These are phyloP conservation scores for Brassica juncea DNA, from an alignment of 345 rosid genomes.

Conservation along the genomic window DNA sequence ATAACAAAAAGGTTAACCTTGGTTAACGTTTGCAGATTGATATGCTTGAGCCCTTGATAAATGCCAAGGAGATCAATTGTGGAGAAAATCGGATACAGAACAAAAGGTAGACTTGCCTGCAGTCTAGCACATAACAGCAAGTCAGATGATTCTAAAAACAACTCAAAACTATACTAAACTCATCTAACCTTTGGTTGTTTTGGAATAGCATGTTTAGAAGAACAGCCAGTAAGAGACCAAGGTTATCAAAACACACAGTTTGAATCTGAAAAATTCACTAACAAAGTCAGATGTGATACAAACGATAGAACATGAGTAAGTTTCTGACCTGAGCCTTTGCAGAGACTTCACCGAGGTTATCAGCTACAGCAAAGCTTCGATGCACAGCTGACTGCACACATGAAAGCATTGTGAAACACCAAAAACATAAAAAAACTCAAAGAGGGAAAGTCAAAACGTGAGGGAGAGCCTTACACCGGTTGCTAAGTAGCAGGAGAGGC, in stretches of 20 bases:
- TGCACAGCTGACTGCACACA: conserved; percentile 69
- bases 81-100: conserved; percentile 71
- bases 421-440: too few relatives aligned
- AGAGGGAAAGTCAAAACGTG: neutral
- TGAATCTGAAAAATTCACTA: conserved; percentile 16
- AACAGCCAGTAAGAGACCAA: conserved; percentile 37
- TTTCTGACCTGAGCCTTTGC: conserved; percentile 78
- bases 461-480: conserved; percentile 70
- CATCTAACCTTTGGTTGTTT: conserved; percentile 34
- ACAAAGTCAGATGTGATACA: neutral
- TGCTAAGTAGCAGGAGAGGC: conserved; percentile 78
- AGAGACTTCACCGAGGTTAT: conserved; percentile 93
- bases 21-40: conserved; percentile 80
- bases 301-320: neutral
- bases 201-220: conserved; percentile 27
- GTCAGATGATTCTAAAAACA: conserved; percentile 1
- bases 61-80: conserved; percentile 84
- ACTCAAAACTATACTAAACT: neutral
- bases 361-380: conserved; percentile 90
- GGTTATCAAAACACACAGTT: conserved; percentile 36
- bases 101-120: conserved; percentile 69
- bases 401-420: neutral
- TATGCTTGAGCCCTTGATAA: conserved; percentile 81
- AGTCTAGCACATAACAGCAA: conserved; percentile 42
- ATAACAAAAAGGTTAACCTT: conserved; percentile 51